A percentile compares a stretch with the other conserved stretches of the same genome.
phyloP scores from a whole-genome alignment of 306 rosid species.

The Glycine soja region DNA sequence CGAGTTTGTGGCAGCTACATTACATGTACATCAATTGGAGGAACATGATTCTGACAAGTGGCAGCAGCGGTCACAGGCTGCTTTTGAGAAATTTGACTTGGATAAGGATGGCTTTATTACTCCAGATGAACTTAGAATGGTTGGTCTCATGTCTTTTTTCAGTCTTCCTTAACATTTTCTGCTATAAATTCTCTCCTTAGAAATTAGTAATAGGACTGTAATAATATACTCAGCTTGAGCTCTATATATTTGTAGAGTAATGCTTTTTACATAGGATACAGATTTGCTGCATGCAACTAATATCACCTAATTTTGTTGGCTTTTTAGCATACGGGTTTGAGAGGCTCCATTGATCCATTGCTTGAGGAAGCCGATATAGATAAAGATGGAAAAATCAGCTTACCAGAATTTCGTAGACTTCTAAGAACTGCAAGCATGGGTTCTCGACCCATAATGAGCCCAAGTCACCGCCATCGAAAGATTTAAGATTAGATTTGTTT shows the following conservation, averaged over 20 bases:
- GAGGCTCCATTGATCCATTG: slow-evolving; percentile 83
- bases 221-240: background rate
- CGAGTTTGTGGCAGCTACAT: slow-evolving; percentile 94
- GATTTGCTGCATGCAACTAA: slow-evolving; percentile 37
- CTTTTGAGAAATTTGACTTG: slow-evolving; percentile 92
- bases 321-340: slow-evolving; percentile 84
- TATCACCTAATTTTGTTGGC: background rate
- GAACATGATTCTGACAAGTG: slow-evolving; percentile 95
- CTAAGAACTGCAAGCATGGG: slow-evolving; percentile 89
- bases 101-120: slow-evolving; percentile 97
- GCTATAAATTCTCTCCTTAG: background rate
- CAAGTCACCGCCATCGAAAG: slow-evolving; percentile 53
- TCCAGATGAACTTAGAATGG: slow-evolving; percentile 95
- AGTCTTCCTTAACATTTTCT: slow-evolving; percentile 25
- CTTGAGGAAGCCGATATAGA: slow-evolving; percentile 98
- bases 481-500: slow-evolving; percentile 54
- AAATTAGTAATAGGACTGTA: slow-evolving; percentile 7
- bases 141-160: slow-evolving; percentile 51
- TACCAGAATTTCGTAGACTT: slow-evolving; percentile 88
- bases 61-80: slow-evolving; percentile 84
- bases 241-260: background rate
- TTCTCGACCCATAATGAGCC: slow-evolving; percentile 61
- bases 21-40: slow-evolving; percentile 95
- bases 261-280: background rate
- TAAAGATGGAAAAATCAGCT: slow-evolving; percentile 94